These are phyloP conservation scores for Pyrenophora tritici-repentis DNA, from an alignment of 2,329 filamentous ascomycete genomes.

Conservation along the genomic window DNA sequence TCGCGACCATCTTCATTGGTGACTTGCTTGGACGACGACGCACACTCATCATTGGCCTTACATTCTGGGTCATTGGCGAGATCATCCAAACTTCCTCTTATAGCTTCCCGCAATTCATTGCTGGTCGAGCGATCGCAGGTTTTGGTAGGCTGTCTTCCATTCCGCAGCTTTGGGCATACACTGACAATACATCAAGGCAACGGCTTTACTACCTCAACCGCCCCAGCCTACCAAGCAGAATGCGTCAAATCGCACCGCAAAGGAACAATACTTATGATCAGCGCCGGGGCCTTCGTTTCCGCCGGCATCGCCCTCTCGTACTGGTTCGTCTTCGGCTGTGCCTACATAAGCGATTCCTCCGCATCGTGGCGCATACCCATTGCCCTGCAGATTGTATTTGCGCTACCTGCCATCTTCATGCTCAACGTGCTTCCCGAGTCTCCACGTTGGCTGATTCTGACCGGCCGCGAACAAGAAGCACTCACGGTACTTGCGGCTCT, in stretches of 20 bases:
- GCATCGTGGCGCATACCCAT: slow-evolving; percentile 60
- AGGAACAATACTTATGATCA: slow-evolving; percentile 55
- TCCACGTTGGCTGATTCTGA: slow-evolving; percentile 63
- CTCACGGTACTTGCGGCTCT: slow-evolving; percentile 39
- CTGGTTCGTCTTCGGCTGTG: slow-evolving; percentile 60
- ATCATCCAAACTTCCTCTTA: slow-evolving; percentile 56
- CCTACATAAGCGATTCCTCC: slow-evolving; percentile 46
- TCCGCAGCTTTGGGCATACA: not conserved
- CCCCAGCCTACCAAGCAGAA: slow-evolving; percentile 59
- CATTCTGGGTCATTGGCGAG: slow-evolving; percentile 56
- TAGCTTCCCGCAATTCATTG: slow-evolving; percentile 56
- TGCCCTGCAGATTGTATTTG: slow-evolving; percentile 63
- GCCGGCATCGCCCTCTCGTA: slow-evolving; percentile 57
- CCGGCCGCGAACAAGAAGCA: slow-evolving; percentile 57
- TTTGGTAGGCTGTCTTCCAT: slow-evolving; percentile 49
- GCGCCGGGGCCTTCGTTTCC: slow-evolving; percentile 57
- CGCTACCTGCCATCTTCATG: slow-evolving; percentile 59
- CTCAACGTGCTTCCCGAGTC: slow-evolving; percentile 60
- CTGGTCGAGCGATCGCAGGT: slow-evolving; percentile 56
- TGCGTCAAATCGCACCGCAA: slow-evolving; percentile 52
- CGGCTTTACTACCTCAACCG: slow-evolving; percentile 58
- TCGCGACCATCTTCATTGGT: slow-evolving; percentile 56
- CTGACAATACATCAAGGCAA: slow-evolving; percentile 46
- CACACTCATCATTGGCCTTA: slow-evolving; percentile 56
- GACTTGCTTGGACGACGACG: slow-evolving; percentile 57